Base-by-base conservation (phyloP, 1,139 yeast genomes). In the Kodamaea arcana region DNA sequence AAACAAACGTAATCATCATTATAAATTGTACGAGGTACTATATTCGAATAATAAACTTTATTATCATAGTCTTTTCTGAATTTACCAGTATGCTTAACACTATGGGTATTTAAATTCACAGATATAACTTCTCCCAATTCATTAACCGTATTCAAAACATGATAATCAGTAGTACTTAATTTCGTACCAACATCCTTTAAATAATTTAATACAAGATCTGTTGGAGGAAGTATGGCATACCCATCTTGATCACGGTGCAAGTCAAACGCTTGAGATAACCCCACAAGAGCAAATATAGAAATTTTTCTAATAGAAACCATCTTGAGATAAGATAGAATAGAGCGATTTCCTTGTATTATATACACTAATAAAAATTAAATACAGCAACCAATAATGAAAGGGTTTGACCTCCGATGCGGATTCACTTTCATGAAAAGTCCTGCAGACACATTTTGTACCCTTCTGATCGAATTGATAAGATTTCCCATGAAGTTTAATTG, bases 91-190 rank as follows among this genome's bases (percentile, higher is more conserved):
- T 29, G 28, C 21, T 31, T 31, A 25, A 33, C 13, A 25, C 43
- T 42, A 33, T 43, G 47, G 27, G 50, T 40, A 35, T 46, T 40
- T 42, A 46, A 34, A 44, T 46, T 46, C 18, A 46, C 43, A 27
- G 44, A 31, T 24, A 46, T 31, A 24, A 46, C 37, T 29, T 46
- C 50, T 8, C 42, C 42, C 13, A 33, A 38, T 24, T 37, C 33
- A 23, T 45, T 36, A 12, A 45, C 46, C 17, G 49, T 32, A 36
- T 42, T 43, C 22, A 45, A 18, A 14, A 45, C 47, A 29, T 43
- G 45, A 31, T 44, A 45, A 21, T 38, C 43, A 13, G 15, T 11
- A 9, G 42, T 36, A 12, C 28, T n/a, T 9, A 8, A 20, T 11
- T 38, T 30, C 33, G 32, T 25, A 18, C 6, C 20, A 27, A 31